Conservation (phyloP, 2,329 filamentous ascomycete genomes). For the Fusarium pseudograminearum region DNA sequence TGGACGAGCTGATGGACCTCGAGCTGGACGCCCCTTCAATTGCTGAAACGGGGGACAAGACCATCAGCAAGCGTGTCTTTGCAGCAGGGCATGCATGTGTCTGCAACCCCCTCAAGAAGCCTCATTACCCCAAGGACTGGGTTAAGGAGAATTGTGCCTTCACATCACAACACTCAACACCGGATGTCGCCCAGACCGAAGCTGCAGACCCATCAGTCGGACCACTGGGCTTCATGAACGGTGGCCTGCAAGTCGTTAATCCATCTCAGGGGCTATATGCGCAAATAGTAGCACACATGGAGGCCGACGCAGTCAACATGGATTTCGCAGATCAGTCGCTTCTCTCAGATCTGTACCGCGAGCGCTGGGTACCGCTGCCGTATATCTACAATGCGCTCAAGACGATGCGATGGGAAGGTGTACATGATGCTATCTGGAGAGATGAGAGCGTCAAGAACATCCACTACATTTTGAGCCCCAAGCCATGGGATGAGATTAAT, state of each 20-base stretch:
- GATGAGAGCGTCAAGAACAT: conserved; percentile 70
- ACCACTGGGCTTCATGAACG: conserved; percentile 62
- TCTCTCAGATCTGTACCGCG: conserved; percentile 66
- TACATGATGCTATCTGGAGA: conserved; percentile 68
- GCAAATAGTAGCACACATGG: conserved; percentile 65
- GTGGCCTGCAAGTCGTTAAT: conserved; percentile 68
- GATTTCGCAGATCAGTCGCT: conserved; percentile 72
- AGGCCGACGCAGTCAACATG: conserved; percentile 59
- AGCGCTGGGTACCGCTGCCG: conserved; percentile 68
- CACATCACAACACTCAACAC: conserved; percentile 63
- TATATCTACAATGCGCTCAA: conserved; percentile 74
- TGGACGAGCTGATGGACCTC: conserved; percentile 93
- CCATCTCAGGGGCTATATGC: conserved; percentile 62
- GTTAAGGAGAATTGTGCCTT: conserved; percentile 68
- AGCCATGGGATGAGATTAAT: conserved; percentile 69
- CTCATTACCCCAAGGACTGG: conserved; percentile 83
- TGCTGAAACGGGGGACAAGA: conserved; percentile 34
- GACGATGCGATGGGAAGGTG: conserved; percentile 65
- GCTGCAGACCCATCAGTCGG: conserved; percentile 60
- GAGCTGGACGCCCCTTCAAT: conserved; percentile 68
- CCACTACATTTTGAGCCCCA: conserved; percentile 71
- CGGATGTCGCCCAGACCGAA: conserved; percentile 60
- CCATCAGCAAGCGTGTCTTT: conserved; percentile 72
- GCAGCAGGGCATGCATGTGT: conserved; percentile 87
- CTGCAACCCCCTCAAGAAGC: conserved; percentile 83